These are phyloP conservation scores for Spiraea crenata DNA, from an alignment of 331 rosid genomes.

Conservation along the genomic window DNA sequence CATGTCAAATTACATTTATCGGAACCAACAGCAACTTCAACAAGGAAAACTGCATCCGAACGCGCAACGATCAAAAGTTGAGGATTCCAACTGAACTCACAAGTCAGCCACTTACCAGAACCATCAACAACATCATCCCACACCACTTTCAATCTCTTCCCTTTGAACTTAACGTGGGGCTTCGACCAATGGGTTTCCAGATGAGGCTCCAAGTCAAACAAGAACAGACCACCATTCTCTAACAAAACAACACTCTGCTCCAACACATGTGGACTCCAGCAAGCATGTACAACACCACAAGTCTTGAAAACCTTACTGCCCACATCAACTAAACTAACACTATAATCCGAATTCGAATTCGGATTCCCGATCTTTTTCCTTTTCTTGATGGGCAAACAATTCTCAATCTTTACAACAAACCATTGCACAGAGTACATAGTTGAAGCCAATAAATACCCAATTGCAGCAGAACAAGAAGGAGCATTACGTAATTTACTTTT, in stretches of 20 bases:
- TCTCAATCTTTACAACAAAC: constrained; percentile 36
- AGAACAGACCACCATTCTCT: constrained; percentile 58
- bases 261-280: constrained; percentile 71
- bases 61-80: constrained; percentile 61
- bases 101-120: constrained; percentile 53
- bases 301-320: constrained; percentile 57
- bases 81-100: constrained; percentile 86
- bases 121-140: constrained; percentile 35
- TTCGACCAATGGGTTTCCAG: background rate
- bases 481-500: background rate
- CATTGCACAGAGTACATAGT: constrained; percentile 56
- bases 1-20: constrained; percentile 39
- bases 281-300: constrained; percentile 48
- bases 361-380: background rate
- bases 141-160: constrained; percentile 52
- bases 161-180: constrained; percentile 41
- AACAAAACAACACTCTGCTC: constrained; percentile 59
- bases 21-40: constrained; percentile 60
- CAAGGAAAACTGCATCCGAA: constrained; percentile 60
- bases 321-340: constrained; percentile 26
- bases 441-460: constrained; percentile 57
- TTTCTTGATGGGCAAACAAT: no score
- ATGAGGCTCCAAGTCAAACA: constrained; percentile 58
- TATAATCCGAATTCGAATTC: constrained; percentile 19
- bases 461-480: constrained; percentile 3